Conservation (phyloP, 208 protist species). For the Acanthamoeba culbertsoni region DNA sequence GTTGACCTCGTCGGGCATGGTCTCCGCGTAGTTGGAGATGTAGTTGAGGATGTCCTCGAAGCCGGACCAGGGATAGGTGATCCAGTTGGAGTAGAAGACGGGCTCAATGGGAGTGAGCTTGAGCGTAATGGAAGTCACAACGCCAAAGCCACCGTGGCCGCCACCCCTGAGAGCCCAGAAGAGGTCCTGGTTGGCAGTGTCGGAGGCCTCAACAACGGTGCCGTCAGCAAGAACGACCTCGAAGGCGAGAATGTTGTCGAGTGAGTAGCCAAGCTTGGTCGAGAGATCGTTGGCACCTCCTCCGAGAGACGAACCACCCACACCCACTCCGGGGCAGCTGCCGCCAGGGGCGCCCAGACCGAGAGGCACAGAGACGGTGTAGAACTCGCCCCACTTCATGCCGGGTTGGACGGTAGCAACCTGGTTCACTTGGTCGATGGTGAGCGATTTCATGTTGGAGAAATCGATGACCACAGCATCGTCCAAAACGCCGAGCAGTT, state of each 20-base stretch:
- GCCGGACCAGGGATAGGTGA: conserved; percentile 45
- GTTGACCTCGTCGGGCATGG: conserved; percentile 66
- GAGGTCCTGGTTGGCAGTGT: conserved; percentile 22
- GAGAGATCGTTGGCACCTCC: conserved; percentile 63
- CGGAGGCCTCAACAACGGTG: conserved; percentile 14
- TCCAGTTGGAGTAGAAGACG: conserved; percentile 55
- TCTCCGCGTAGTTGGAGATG: conserved; percentile 1
- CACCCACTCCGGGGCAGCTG: conserved; percentile 65
- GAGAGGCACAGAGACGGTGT: conserved; percentile 6
- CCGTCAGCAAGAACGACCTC: conserved; percentile 67
- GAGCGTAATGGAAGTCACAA: conserved; percentile 63
- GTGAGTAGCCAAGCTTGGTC: conserved; percentile 33
- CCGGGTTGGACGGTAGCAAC: conserved; percentile 32
- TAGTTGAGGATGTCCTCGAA: conserved; percentile 59
- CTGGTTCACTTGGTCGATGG: background rate
- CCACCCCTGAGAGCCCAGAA: conserved; percentile 68
- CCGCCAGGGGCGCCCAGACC: conserved; percentile 54
- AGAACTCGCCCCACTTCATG: conserved; percentile 67
- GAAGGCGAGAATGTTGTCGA: conserved; percentile 63
- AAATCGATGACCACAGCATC: conserved; percentile 62
- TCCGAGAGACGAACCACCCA: conserved; percentile 63
- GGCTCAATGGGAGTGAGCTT: conserved; percentile 19
- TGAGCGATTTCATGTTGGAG: conserved; percentile 58
- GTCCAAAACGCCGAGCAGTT: conserved; percentile 26
- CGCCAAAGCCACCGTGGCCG: conserved; percentile 65